Conservation (phyloP, 805 yeast genomes). For the Pichia pseudocactophila region DNA sequence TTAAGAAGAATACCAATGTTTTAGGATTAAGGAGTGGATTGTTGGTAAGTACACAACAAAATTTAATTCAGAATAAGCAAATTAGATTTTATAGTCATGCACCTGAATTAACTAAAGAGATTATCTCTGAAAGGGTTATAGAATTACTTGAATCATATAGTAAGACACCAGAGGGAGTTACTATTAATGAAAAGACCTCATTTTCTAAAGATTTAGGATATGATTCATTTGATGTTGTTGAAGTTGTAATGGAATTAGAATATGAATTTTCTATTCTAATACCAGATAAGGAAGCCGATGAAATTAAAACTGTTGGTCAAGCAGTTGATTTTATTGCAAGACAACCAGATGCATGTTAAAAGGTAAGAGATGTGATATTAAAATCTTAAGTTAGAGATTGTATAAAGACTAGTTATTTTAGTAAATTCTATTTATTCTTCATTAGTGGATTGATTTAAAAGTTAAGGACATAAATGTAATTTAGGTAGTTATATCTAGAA, state of each 20-base stretch:
- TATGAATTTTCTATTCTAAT: slow-evolving; percentile 71
- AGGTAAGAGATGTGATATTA: too few relatives aligned
- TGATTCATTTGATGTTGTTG: slow-evolving; percentile 66
- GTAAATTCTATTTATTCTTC: slow-evolving; percentile 3
- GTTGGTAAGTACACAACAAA: slow-evolving; percentile 2
- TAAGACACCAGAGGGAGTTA: slow-evolving; percentile 35
- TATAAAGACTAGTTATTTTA: too few relatives aligned
- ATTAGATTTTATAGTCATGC: slow-evolving; percentile 43
- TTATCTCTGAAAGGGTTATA: slow-evolving; percentile 50
- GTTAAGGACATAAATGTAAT: too few relatives aligned
- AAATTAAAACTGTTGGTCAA: slow-evolving; percentile 87
- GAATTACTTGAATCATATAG: slow-evolving; percentile 60
- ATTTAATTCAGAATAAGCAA: slow-evolving; percentile 1
- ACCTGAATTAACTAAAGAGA: slow-evolving; percentile 54
- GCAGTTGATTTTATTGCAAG: slow-evolving; percentile 79
- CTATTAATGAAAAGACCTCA: slow-evolving; percentile 35
- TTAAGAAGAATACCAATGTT: not conserved
- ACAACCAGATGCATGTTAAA: slow-evolving; percentile 40
- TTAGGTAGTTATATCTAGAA: too few relatives aligned
- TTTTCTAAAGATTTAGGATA: slow-evolving; percentile 59
- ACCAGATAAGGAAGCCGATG: slow-evolving; percentile 88
- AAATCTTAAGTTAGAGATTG: too few relatives aligned
- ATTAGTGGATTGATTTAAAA: not conserved
- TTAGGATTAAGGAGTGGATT: too few relatives aligned
- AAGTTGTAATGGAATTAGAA: slow-evolving; percentile 65